A percentile compares a stretch with the other conserved stretches of the same genome.
Conservation (phyloP, 345 rosid genomes). For the Nephelium lappaceum region DNA sequence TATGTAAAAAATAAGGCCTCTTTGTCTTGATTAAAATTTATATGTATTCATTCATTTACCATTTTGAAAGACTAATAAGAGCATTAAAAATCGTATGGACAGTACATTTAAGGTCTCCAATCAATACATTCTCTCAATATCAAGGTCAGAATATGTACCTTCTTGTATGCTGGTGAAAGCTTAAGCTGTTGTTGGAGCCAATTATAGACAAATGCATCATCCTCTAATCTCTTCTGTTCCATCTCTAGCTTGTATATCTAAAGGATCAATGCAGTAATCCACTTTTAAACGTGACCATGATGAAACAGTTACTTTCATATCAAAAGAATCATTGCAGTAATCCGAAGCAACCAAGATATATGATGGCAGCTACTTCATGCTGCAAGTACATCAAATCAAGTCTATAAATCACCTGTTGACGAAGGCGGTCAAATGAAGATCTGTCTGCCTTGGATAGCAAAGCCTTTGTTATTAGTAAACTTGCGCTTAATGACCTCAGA, state of each 20-base stretch:
- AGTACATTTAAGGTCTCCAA: neutral
- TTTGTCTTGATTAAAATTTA: neutral
- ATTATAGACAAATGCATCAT: constrained; percentile 85
- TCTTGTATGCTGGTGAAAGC: constrained; percentile 88
- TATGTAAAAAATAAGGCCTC: neutral
- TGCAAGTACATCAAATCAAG: constrained; percentile 21
- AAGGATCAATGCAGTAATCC: constrained; percentile 19
- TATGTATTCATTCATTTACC: neutral
- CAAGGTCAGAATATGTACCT: constrained; percentile 45
- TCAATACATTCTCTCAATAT: neutral
- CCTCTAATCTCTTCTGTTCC: constrained; percentile 86
- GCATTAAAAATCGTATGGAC: neutral
- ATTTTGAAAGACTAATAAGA: neutral
- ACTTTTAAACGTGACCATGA: constrained; percentile 2
- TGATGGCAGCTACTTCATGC: constrained; percentile 8
- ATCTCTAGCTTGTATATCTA: constrained; percentile 81
- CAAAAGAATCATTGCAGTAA: constrained; percentile 14
- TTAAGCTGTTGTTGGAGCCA: constrained; percentile 94
- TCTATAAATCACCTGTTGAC: constrained; percentile 66
- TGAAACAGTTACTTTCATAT: neutral
- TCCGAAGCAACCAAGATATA: constrained; percentile 14
- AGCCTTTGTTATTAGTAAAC: constrained; percentile 78
- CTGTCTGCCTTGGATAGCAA: constrained; percentile 82
- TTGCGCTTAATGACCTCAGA: constrained; percentile 79
- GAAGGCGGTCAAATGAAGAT: constrained; percentile 79